Conservation (phyloP, 116 monocot genomes). For the Iris pallida region DNA sequence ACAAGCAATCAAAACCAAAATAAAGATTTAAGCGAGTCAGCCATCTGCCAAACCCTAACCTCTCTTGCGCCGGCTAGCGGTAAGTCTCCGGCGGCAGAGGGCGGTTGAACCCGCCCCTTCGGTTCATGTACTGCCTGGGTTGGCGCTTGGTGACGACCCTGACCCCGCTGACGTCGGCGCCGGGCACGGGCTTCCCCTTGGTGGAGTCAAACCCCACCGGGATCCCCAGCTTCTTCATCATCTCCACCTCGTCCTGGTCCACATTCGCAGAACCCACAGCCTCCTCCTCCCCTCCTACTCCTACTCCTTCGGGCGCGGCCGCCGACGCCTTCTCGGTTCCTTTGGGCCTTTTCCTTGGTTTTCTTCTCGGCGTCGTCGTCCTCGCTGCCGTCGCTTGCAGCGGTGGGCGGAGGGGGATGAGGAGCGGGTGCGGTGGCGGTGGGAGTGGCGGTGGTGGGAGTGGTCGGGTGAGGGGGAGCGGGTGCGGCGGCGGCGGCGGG, state of each 20-base stretch:
- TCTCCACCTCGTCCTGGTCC: constrained; percentile 79
- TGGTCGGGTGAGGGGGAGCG: constrained; percentile 33
- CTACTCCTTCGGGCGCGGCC: neutral
- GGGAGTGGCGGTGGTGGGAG: constrained; percentile 29
- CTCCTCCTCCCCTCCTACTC: constrained; percentile 7
- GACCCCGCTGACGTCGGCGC: constrained; percentile 73
- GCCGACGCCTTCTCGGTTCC: constrained; percentile 1
- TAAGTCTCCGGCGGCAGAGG: constrained; percentile 76
- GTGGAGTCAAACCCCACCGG: constrained; percentile 91
- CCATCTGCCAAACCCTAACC: constrained; percentile 24
- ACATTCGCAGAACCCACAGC: constrained; percentile 23
- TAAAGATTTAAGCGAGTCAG: too few species aligned
- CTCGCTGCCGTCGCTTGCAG: constrained; percentile 47
- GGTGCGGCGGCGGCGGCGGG: constrained; percentile 9
- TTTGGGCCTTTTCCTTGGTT: constrained; percentile 6
- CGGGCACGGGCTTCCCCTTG: constrained; percentile 86
- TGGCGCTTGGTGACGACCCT: constrained; percentile 80
- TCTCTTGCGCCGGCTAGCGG: constrained; percentile 25
- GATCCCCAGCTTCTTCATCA: constrained; percentile 97
- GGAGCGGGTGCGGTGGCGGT: constrained; percentile 23
- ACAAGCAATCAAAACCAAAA: too few species aligned
- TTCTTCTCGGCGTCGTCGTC: constrained; percentile 5
- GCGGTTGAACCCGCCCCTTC: constrained; percentile 94
- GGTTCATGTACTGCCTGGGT: constrained; percentile 99
- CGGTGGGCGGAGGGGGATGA: constrained; percentile 36